Percentiles rank a stretch among this genome's conserved stretches.
These are phyloP conservation scores for Penicillium odoratum DNA, from an alignment of 495 filamentous ascomycete species.

Conservation along the genomic window DNA sequence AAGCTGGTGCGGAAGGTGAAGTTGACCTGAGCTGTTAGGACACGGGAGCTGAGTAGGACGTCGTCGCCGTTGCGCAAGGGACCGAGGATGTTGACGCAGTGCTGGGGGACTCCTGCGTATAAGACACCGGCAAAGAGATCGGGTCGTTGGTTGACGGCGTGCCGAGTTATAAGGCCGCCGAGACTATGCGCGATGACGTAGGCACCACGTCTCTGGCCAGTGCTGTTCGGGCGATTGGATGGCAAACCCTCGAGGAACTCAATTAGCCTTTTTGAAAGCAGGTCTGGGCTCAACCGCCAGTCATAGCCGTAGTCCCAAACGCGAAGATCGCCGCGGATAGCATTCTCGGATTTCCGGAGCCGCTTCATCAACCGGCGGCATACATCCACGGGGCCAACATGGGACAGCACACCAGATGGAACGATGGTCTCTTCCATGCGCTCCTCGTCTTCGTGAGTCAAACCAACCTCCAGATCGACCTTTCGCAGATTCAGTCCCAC, in stretches of 20 bases:
- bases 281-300: conserved; percentile 84
- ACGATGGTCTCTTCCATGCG: conserved; percentile 78
- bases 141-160: conserved; percentile 84
- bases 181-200: conserved; percentile 86
- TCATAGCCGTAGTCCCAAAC: conserved; percentile 94
- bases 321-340: conserved; percentile 65
- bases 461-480: conserved; percentile 85
- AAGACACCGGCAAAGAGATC: conserved; percentile 86
- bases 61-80: conserved; percentile 89
- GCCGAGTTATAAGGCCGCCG: conserved; percentile 84
- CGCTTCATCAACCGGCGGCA: conserved; percentile 78
- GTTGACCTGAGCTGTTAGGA: conserved; percentile 91
- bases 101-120: conserved; percentile 81
- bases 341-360: conserved; percentile 70
- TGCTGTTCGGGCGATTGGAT: conserved; percentile 53
- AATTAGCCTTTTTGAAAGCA: conserved; percentile 68
- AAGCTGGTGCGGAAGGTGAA: conserved; percentile 89
- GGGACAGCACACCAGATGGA: conserved; percentile 79
- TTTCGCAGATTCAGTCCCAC: conserved; percentile 90
- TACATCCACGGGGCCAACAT: conserved; percentile 92
- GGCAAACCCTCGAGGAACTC: conserved; percentile 71
- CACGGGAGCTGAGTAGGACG: conserved; percentile 84
- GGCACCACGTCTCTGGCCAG: conserved; percentile 55
- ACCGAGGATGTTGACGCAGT: conserved; percentile 88
- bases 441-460: conserved; percentile 83